Evolutionary conservation across 805 yeast species (phyloP).

Genomic region (Candida maesae): DNA sequence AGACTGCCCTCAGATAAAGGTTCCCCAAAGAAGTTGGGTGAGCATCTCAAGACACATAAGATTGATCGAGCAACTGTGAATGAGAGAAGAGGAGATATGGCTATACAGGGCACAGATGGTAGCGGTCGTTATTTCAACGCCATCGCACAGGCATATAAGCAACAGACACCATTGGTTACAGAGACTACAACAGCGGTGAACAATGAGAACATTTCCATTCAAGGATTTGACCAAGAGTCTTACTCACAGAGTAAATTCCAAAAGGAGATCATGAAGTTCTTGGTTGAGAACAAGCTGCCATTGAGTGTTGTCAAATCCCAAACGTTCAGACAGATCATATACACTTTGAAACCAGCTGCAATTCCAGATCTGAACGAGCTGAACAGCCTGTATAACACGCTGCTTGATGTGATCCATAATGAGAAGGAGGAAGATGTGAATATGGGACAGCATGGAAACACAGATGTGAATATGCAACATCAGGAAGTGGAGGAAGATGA

Average conservation of each 20-base stretch:
- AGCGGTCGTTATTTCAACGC: neutral
- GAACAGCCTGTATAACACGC: conserved; percentile 10
- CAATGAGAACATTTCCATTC: conserved; percentile 5
- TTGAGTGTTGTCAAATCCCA: conserved; percentile 45
- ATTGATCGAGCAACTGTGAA: conserved; percentile 39
- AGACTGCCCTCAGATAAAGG: conserved; percentile 53
- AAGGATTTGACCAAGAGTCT: conserved; percentile 36
- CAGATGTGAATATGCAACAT: too few relatives aligned
- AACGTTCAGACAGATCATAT: conserved; percentile 48
- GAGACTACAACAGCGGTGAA: conserved; percentile 1
- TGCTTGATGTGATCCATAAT: neutral
- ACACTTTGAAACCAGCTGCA: conserved; percentile 46
- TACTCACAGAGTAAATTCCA: conserved; percentile 47
- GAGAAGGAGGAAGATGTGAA: neutral
- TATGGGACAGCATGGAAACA: neutral
- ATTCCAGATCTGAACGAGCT: conserved; percentile 44
- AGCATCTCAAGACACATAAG: conserved; percentile 54
- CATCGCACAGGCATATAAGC: neutral
- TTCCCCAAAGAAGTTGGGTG: conserved; percentile 54
- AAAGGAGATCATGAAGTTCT: conserved; percentile 45
- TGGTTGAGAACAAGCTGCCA: conserved; percentile 49
- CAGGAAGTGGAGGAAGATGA: too few relatives aligned
- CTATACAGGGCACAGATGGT: conserved; percentile 4
- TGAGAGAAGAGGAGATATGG: conserved; percentile 31
- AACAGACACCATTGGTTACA: conserved; percentile 8